Conservation (phyloP, 768 basidiomycete species). For the Naematelia encephala region DNA sequence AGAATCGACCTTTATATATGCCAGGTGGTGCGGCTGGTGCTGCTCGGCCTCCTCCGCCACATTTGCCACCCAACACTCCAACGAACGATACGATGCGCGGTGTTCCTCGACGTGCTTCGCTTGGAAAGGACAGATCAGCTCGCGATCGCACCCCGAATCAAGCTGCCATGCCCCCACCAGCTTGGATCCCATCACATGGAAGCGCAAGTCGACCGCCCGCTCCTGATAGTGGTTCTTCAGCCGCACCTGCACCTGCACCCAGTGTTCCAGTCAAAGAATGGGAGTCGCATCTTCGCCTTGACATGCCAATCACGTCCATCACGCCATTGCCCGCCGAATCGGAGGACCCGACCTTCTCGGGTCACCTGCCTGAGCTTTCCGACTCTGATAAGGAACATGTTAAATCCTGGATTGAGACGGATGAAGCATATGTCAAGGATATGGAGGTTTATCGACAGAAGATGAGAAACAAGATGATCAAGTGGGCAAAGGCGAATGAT, state of each 20-base stretch:
- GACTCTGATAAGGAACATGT: conserved; percentile 58
- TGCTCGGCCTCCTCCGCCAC: conserved; percentile 22
- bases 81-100: conserved; percentile 1
- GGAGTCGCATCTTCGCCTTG: conserved; percentile 51
- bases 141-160: conserved; percentile 1
- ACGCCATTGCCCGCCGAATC: conserved; percentile 59
- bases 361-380: conserved; percentile 55
- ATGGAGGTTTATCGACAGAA: conserved; percentile 55
- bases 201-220: background rate
- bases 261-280: conserved; percentile 39
- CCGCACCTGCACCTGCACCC: conserved; percentile 12
- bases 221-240: background rate
- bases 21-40: no score
- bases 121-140: conserved; percentile 4
- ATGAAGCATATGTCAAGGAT: conserved; percentile 54
- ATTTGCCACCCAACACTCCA: conserved; percentile 13
- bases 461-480: conserved; percentile 54
- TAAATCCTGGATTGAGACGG: conserved; percentile 63
- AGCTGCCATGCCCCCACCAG: conserved; percentile 25
- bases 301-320: conserved; percentile 61
- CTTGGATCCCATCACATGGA: conserved; percentile 25
- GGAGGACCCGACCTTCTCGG: conserved; percentile 54
- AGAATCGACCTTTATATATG: background rate
- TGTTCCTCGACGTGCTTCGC: conserved; percentile 3
- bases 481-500: conserved; percentile 67